These are phyloP conservation scores for Saccharomycopsis olivae DNA, from an alignment of 805 yeast species.

Conservation along the genomic window DNA sequence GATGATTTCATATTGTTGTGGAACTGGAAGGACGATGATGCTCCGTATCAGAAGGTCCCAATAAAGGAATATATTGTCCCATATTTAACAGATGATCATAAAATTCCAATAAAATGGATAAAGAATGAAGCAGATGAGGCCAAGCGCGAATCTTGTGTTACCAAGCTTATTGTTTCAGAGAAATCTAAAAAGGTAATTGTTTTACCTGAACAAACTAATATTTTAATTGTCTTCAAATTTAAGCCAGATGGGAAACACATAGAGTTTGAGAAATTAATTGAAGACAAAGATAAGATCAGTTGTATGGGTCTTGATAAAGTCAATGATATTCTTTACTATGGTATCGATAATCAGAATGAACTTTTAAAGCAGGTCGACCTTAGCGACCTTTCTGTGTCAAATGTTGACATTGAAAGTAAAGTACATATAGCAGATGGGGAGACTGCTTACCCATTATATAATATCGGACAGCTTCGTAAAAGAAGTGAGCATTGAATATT, in stretches of 20 bases:
- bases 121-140: constrained; percentile 33
- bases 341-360: constrained; percentile 23
- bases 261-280: constrained; percentile 24
- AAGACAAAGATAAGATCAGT: constrained; percentile 23
- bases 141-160: constrained; percentile 17
- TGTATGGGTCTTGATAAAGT: constrained; percentile 22
- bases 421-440: constrained; percentile 27
- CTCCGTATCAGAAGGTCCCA: constrained; percentile 37
- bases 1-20: constrained; percentile 65
- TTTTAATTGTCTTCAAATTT: constrained; percentile 30
- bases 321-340: constrained; percentile 20
- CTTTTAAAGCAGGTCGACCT: constrained; percentile 22
- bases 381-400: constrained; percentile 15
- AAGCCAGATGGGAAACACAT: constrained; percentile 21
- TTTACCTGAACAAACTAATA: constrained; percentile 37
- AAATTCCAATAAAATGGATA: constrained; percentile 56
- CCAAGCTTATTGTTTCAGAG: constrained; percentile 25
- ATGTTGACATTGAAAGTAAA: constrained; percentile 23
- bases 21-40: constrained; percentile 56
- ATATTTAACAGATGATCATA: constrained; percentile 42
- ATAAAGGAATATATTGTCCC: constrained; percentile 32
- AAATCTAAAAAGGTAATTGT: constrained; percentile 28
- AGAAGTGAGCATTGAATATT: constrained; percentile 48
- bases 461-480: constrained; percentile 43
- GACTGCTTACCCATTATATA: constrained; percentile 43